Evolutionary conservation across 179 eudicot genomes (phyloP).

Genomic region (Heliamphora pulchella): DNA sequence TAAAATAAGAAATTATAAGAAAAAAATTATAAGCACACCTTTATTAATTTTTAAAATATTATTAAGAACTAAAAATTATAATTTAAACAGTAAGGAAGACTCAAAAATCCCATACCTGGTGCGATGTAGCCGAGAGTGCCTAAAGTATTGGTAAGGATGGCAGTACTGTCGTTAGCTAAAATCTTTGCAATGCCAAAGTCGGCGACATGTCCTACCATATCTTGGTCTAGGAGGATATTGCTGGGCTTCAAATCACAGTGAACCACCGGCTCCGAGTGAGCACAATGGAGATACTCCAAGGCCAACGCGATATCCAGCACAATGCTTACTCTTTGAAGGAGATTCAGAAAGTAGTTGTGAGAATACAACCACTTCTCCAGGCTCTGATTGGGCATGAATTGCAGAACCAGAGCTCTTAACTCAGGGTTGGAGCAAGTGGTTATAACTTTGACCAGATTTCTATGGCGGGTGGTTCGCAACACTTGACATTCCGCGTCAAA

Average conservation of each 20-base stretch:
- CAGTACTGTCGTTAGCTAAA: background rate
- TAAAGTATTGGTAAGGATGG: conserved; percentile 14
- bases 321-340: conserved; percentile 14
- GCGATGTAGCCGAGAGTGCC: conserved; percentile 20
- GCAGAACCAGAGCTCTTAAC: conserved; percentile 26
- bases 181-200: conserved; percentile 20
- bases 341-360: conserved; percentile 2
- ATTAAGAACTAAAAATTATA: too few relatives aligned
- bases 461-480: conserved; percentile 19
- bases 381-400: conserved; percentile 29
- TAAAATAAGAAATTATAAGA: too few relatives aligned
- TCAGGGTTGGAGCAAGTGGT: conserved; percentile 11
- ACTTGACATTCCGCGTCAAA: conserved; percentile 25
- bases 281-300: conserved; percentile 16
- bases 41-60: too few relatives aligned
- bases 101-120: conserved; percentile 13
- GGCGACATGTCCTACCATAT: conserved; percentile 18
- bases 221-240: conserved; percentile 21
- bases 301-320: conserved; percentile 19
- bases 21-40: too few relatives aligned
- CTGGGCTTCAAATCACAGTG: conserved; percentile 25
- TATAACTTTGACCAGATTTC: background rate
- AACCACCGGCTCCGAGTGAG: conserved; percentile 6
- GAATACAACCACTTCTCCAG: conserved; percentile 30
- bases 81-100: too few relatives aligned